Base-by-base conservation (phyloP, 306 rosid species). In the Medicago truncatula region DNA sequence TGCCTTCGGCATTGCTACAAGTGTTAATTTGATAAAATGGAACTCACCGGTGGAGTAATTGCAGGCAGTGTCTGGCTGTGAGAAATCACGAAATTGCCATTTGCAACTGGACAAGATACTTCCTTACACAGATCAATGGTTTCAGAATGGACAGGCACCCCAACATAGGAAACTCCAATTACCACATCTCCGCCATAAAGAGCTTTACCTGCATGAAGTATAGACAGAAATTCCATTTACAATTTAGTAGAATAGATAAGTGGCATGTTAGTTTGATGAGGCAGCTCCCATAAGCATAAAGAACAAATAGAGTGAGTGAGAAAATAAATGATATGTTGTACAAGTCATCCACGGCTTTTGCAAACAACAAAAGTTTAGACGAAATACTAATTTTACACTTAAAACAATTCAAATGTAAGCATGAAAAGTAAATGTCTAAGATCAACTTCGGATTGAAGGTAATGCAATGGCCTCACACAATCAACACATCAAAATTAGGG, bases 41-140 rank as follows among this genome's bases (percentile, higher is more conserved):
- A 79, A 88, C 96, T 87, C 60, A 94, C 97, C 73, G 92, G 96
- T 41, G 96, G 98, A 43, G 97, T 87, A 70, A 83, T 54, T 47
- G 78, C 11, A 72, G 97, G 97, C 88, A 92, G 76, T 38, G 82
- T 78, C 83, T 92, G 96, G 20, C 87, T 74, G 86, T 94, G 97
- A 73, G 97, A 67, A 75, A 94, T 80, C 77, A 87, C 78, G 62
- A 94, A 94, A 71, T 85, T 73, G 54, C 93, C 89, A 9, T 82
- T 72, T 9, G 79, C 43, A 76, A 94, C 78, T n/a, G 98, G 95
- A 59, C 92, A 89, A 9, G 86, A 20, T 12, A 76, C 74, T 84
- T 85, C 89, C 47, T 89, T 80, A 9, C 95, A 83, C 25, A 94
- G 88, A 66, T 84, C 81, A 46, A 18, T 79, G 9, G 64, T 78